phyloP scores from a whole-genome alignment of 2,329 filamentous ascomycete genomes.

The Metarhizium robertsii region DNA sequence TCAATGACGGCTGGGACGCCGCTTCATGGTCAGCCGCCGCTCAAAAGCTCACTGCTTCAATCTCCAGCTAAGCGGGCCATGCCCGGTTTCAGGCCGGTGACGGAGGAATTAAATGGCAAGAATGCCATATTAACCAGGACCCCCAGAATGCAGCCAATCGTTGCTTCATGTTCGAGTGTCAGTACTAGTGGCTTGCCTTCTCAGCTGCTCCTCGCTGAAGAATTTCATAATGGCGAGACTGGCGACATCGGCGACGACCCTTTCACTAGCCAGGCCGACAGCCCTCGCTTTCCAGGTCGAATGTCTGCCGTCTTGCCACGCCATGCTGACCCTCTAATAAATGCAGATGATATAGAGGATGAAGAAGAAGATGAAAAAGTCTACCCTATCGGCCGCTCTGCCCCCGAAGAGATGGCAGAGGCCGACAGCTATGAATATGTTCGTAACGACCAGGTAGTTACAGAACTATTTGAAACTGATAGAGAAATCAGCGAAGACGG shows the following conservation, averaged over 20 bases:
- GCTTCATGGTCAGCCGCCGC: slow-evolving; percentile 25
- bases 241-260: slow-evolving; percentile 18
- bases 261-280: slow-evolving; percentile 23
- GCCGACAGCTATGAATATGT: neutral
- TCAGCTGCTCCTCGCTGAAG: slow-evolving; percentile 27
- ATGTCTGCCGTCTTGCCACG: slow-evolving; percentile 36
- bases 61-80: slow-evolving; percentile 42
- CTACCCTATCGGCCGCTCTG: neutral
- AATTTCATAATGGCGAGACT: slow-evolving; percentile 13
- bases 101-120: slow-evolving; percentile 16
- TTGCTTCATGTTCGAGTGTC: slow-evolving; percentile 21
- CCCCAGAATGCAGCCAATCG: slow-evolving; percentile 27
- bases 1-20: slow-evolving; percentile 13
- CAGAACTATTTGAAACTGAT: neutral
- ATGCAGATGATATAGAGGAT: slow-evolving; percentile 15
- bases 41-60: slow-evolving; percentile 39
- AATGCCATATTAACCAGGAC: slow-evolving; percentile 15
- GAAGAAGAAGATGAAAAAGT: neutral
- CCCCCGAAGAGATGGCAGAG: neutral
- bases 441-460: neutral
- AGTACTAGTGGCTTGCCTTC: slow-evolving; percentile 20
- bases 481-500: neutral
- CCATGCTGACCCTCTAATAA: slow-evolving; percentile 28
- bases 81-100: slow-evolving; percentile 23
- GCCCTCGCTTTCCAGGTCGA: slow-evolving; percentile 33